Evolutionary conservation across 108 stramenopile species (phyloP).

Genomic region (Pseudonitzschia delicatissima): DNA sequence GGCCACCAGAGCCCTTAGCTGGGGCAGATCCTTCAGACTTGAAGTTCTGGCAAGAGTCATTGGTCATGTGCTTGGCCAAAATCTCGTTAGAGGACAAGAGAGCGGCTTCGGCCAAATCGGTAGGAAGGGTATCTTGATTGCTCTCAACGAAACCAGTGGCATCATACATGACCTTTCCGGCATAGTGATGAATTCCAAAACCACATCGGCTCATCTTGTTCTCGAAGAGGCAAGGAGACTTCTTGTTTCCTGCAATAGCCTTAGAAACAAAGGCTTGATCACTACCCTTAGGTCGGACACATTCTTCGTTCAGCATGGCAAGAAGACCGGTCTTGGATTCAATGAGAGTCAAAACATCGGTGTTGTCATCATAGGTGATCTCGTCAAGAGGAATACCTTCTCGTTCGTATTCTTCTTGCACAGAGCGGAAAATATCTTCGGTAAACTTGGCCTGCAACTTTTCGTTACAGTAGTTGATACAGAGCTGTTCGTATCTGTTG

Average conservation of each 20-base stretch:
- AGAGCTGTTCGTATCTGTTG: constrained; percentile 89
- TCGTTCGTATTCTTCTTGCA: constrained; percentile 87
- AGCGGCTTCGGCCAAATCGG: constrained; percentile 63
- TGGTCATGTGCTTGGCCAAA: constrained; percentile 42
- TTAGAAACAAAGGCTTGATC: constrained; percentile 80
- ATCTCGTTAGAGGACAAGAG: constrained; percentile 52
- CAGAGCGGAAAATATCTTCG: constrained; percentile 85
- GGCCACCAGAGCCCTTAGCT: not conserved
- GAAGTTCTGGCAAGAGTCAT: constrained; percentile 30
- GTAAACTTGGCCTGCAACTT: constrained; percentile 92
- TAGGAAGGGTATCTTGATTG: constrained; percentile 84
- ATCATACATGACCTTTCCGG: constrained; percentile 87
- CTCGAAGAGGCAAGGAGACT: constrained; percentile 53
- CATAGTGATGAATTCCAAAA: constrained; percentile 95
- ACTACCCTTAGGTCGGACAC: constrained; percentile 85
- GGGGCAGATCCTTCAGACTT: constrained; percentile 10
- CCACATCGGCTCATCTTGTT: constrained; percentile 51
- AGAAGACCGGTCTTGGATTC: constrained; percentile 92
- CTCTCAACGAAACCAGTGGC: constrained; percentile 80
- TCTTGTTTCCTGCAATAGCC: constrained; percentile 53
- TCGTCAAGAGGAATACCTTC: constrained; percentile 91
- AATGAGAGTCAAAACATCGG: constrained; percentile 86
- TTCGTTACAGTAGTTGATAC: constrained; percentile 94
- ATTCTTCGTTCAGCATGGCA: constrained; percentile 95
- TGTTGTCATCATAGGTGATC: constrained; percentile 93